These are phyloP conservation scores for Oryza glumipatula DNA, from an alignment of 176 grass and related monocot species.

Conservation along the genomic window DNA sequence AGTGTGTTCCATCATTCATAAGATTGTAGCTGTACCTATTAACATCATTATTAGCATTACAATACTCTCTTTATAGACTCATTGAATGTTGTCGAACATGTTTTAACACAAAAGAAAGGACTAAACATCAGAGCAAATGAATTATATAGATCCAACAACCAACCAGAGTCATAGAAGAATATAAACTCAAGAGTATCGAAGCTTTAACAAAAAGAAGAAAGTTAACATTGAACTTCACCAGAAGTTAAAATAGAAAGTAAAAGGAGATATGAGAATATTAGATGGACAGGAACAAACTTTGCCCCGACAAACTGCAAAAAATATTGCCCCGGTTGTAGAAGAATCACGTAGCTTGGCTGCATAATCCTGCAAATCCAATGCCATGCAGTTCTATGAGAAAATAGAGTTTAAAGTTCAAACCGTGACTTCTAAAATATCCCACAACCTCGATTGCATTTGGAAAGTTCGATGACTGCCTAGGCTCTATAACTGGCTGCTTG, in stretches of 20 bases:
- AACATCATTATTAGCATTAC: conserved; percentile 1
- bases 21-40: conserved; percentile 8
- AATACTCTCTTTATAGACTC: neutral
- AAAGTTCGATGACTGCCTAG: conserved; percentile 91
- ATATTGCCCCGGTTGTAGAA: conserved; percentile 84
- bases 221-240: conserved; percentile 34
- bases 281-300: conserved; percentile 69
- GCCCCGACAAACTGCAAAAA: conserved; percentile 99
- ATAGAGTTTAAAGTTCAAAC: conserved; percentile 29
- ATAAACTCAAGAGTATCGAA: conserved; percentile 8
- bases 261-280: conserved; percentile 37
- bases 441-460: conserved; percentile 87
- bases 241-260: conserved; percentile 31
- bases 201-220: conserved; percentile 30
- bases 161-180: conserved; percentile 9
- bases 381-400: conserved; percentile 31
- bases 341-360: conserved; percentile 69
- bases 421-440: conserved; percentile 33
- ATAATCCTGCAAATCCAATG: conserved; percentile 79
- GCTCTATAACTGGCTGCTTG: conserved; percentile 95
- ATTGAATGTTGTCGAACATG: neutral
- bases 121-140: conserved; percentile 24
- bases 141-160: conserved; percentile 22
- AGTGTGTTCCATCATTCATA: conserved; percentile 13
- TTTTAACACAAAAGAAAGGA: conserved; percentile 4